Base-by-base conservation (phyloP, 108 stramenopile species). In the Conticribra weissflogii region DNA sequence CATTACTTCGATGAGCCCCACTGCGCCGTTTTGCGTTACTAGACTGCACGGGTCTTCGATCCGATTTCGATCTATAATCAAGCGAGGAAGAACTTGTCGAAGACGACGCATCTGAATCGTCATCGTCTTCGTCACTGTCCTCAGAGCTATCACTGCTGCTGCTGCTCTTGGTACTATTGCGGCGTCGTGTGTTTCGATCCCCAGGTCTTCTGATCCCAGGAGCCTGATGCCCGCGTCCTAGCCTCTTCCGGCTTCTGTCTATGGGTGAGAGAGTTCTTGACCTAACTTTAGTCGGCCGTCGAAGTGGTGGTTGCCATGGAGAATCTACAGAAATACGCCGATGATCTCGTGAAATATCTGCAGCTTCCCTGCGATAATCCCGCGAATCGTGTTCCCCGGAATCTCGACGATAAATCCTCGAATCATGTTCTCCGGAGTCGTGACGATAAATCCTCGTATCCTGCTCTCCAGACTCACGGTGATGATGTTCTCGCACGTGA, bases 261-360 rank as follows among this genome's bases (percentile, higher is more conserved):
- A 53, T 34, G 1, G 63, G 63, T 47, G 63, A 65, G 25, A 65
- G 31, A 21, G 50, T 51, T 3, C 50, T 8, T 16, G 50, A 51
- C 50, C 50, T n/a, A n/a, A n/a, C 15, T 22, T 51, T 51, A 4
- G 4, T 21, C 4, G n/a, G 15, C 15, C 15, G 33, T 1, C 51
- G 31, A 53, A 36, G 25, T 55, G 12, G 47, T 16, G 9, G 64
- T 21, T 22, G 32, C 34, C 1, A 24, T 18, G 44, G 53, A 2
- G 53, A 54, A n/a, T n/a, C n/a, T n/a, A n/a, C n/a, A n/a, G n/a
- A n/a, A n/a, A n/a, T n/a, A n/a, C n/a, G n/a, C n/a, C n/a, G n/a
- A n/a, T n/a, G n/a, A n/a, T n/a, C n/a, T n/a, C n/a, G n/a, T n/a
- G n/a, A n/a, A n/a, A n/a, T n/a, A n/a, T n/a, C n/a, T n/a, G n/a